phyloP scores from a whole-genome alignment of 441 rosid genomes.

The Adansonia rubrostipa region DNA sequence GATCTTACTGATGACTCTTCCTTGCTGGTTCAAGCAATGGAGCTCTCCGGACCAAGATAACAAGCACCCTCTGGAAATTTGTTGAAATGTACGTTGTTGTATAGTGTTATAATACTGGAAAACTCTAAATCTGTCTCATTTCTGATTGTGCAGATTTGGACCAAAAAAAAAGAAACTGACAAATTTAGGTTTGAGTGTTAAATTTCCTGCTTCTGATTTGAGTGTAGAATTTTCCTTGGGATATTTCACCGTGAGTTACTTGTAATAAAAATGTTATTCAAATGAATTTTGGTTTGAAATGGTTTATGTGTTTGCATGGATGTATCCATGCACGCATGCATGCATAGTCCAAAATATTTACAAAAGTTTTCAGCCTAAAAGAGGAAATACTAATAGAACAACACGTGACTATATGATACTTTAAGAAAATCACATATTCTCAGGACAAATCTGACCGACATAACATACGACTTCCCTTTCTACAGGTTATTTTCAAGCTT shows the following conservation, averaged over 20 bases:
- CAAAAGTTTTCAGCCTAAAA: background rate
- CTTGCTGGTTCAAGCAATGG: conserved; percentile 87
- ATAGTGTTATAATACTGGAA: conserved; percentile 34
- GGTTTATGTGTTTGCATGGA: background rate
- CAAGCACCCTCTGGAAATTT: conserved; percentile 25
- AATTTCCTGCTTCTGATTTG: conserved; percentile 25
- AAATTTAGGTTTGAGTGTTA: conserved; percentile 35
- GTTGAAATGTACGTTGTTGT: conserved; percentile 31
- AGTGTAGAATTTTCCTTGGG: conserved; percentile 31
- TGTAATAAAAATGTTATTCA: conserved; percentile 28
- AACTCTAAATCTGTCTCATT: conserved; percentile 32
- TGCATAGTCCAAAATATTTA: background rate
- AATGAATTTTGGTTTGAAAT: conserved; percentile 24
- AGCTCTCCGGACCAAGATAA: conserved; percentile 95
- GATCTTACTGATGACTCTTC: conserved; percentile 92
- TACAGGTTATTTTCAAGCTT: conserved; percentile 10
- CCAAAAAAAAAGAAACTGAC: conserved; percentile 25
- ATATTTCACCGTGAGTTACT: conserved; percentile 20
- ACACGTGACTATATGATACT: background rate
- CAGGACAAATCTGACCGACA: background rate
- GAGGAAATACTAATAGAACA: background rate
- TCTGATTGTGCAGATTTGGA: conserved; percentile 45
- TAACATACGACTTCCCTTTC: background rate
- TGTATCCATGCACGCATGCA: background rate
- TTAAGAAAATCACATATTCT: background rate